Evolutionary conservation across 768 basidiomycete genomes (phyloP).

Genomic region (Tulasnella sp.): DNA sequence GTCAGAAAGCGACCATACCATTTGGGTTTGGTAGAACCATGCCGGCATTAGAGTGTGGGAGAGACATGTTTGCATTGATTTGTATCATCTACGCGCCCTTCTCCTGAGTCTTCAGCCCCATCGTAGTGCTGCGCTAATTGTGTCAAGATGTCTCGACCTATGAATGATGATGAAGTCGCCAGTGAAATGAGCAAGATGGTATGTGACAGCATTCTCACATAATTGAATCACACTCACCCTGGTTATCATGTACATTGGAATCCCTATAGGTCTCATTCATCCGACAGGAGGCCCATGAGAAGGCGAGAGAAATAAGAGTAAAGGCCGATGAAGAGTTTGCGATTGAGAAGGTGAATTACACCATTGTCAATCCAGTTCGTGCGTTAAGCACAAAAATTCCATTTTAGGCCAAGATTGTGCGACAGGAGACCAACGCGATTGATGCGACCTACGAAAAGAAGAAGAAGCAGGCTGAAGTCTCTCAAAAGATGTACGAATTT

Average conservation of each 20-base stretch:
- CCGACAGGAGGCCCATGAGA: conserved; percentile 96
- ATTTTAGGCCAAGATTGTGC: conserved; percentile 83
- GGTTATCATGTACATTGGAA: too few species aligned
- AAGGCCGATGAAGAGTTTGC: conserved; percentile 99
- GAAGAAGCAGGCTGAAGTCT: conserved; percentile 80
- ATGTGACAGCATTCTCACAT: conserved; percentile 20
- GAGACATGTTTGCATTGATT: too few species aligned
- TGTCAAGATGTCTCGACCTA: conserved; percentile 66
- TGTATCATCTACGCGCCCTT: too few species aligned
- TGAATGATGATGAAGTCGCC: conserved; percentile 91
- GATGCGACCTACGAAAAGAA: conserved; percentile 94
- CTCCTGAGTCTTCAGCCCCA: too few species aligned
- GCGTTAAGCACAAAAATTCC: not conserved
- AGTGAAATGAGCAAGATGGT: conserved; percentile 99
- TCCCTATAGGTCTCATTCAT: conserved; percentile 88
- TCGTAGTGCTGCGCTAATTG: too few species aligned
- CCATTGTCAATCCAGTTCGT: not conserved
- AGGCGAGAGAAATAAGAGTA: conserved; percentile 90
- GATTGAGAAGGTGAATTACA: conserved; percentile 69
- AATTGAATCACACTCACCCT: not conserved
- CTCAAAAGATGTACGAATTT: conserved; percentile 78
- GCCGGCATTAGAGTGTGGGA: too few species aligned
- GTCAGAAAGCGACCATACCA: too few species aligned
- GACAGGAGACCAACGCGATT: conserved; percentile 89
- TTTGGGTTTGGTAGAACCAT: too few species aligned